Evolutionary conservation across 331 rosid genomes (phyloP).

Genomic region (Malus hybrid): DNA sequence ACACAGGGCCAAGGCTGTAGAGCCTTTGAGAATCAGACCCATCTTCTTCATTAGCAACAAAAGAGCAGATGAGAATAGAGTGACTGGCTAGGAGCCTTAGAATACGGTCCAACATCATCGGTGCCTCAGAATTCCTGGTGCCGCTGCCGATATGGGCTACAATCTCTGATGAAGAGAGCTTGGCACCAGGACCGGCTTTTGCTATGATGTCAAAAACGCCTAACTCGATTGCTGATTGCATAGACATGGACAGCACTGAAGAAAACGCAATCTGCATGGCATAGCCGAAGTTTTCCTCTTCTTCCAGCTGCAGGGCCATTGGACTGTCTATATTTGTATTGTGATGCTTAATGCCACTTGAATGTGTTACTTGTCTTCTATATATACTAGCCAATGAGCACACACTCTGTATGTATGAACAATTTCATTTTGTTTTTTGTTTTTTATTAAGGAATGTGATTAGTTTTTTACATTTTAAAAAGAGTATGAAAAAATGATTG

Average conservation of each 20-base stretch:
- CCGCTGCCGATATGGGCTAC: conserved; percentile 15
- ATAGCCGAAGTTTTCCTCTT: not conserved
- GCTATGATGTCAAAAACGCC: conserved; percentile 42
- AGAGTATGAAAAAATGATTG: too few species aligned
- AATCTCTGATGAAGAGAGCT: conserved; percentile 28
- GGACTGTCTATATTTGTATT: too few species aligned
- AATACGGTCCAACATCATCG: not conserved
- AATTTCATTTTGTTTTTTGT: too few species aligned
- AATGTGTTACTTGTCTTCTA: too few species aligned
- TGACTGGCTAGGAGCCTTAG: conserved; percentile 23
- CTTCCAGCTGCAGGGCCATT: too few species aligned
- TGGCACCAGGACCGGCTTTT: conserved; percentile 12
- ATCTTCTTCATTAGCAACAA: not conserved
- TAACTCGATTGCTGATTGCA: conserved; percentile 25
- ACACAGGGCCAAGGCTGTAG: conserved; percentile 21
- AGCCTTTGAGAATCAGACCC: conserved; percentile 9
- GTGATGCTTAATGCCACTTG: too few species aligned
- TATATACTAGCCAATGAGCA: too few species aligned
- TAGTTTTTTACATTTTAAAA: too few species aligned
- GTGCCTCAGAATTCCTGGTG: too few species aligned
- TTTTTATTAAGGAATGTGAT: too few species aligned
- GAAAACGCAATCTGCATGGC: conserved; percentile 26
- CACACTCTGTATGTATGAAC: too few species aligned
- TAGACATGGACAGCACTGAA: conserved; percentile 15
- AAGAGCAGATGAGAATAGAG: conserved; percentile 17